Base-by-base conservation (phyloP, 805 yeast species). In the Kodamaea restingae region DNA sequence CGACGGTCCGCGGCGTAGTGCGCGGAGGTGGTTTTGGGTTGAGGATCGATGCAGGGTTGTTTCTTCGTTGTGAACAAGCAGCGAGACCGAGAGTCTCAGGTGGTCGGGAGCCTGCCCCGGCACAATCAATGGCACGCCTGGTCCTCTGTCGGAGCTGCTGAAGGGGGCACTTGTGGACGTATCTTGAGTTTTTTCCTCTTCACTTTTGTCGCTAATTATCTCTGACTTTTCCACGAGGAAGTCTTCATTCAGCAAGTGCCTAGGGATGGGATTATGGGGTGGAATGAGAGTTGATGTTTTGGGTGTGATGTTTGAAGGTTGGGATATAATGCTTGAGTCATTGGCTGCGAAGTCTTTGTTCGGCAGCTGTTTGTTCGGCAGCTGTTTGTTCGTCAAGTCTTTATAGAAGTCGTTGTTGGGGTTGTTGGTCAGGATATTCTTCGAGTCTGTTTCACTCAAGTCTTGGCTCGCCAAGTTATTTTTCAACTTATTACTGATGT, bases 161-260 rank as follows among this genome's bases (percentile, higher is more conserved):
- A 25, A 25, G 28, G 28, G 28, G 28, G 28, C n/a, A 8, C 22
- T 20, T 20, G 22, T 5, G 22, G 7, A 20, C 22, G 7, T 20
- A 6, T 8, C 8, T 8, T 20, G 22, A 20, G 8, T 20, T 20
- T 8, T 20, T 6, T 20, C 21, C 21, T 30, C 32, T 15, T 17
- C 32, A 12, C 32, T 30, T 10, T 18, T 18, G 21, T 37, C 40
- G 22, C 40, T 37, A 7, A 37, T 26, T 7, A 37, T 37, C 10
- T 37, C 40, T 3, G 40, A 17, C 26, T 31, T 37, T 10, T 37
- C 40, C 18, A 36, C 38, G 32, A 14, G 25, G 6, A 24, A 18
- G 17, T 34, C 32, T 12, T 24, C 8, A 5, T 20, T 20, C 22
- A 5, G 22, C n/a, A n/a, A n/a, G n/a, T n/a, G n/a, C n/a, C n/a